Percentiles rank a stretch among this genome's conserved stretches.
phyloP scores from a whole-genome alignment of 192 early-diverging fungal genomes.

The Umbelopsis ramanniana region DNA sequence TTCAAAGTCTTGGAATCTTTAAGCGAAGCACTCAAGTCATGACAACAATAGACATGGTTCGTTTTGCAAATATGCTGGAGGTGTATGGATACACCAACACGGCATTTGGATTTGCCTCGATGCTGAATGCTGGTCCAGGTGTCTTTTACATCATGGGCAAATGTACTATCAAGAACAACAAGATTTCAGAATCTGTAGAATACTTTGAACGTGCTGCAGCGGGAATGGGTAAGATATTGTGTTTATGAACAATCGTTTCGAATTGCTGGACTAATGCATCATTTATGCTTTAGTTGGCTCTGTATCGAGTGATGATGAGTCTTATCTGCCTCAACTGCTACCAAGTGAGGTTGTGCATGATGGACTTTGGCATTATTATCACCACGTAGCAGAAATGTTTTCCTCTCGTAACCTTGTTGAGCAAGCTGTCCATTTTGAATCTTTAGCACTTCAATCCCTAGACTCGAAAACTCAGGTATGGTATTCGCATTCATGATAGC shows the following conservation, averaged over 20 bases:
- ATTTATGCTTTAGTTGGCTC: neutral
- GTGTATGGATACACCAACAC: slow-evolving; percentile 21
- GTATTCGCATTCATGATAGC: neutral
- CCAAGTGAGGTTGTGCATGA: slow-evolving; percentile 6
- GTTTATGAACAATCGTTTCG: neutral
- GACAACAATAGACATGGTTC: slow-evolving; percentile 20
- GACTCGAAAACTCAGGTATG: neutral
- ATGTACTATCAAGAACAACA: slow-evolving; percentile 9
- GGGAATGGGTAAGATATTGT: slow-evolving; percentile 7
- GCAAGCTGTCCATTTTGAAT: slow-evolving; percentile 21
- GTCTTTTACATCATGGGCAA: slow-evolving; percentile 21
- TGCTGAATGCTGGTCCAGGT: slow-evolving; percentile 13
- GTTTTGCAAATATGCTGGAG: slow-evolving; percentile 22
- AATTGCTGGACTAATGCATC: neutral
- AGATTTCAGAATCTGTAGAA: slow-evolving; percentile 6
- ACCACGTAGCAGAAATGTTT: slow-evolving; percentile 20
- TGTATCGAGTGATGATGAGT: slow-evolving; percentile 13
- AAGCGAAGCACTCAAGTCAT: slow-evolving; percentile 2
- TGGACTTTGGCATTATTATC: slow-evolving; percentile 21
- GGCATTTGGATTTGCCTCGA: neutral
- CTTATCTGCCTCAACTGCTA: slow-evolving; percentile 2
- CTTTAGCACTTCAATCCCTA: neutral
- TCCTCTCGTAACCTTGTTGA: slow-evolving; percentile 6
- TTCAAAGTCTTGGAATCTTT: slow-evolving; percentile 6
- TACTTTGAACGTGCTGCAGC: slow-evolving; percentile 26